Conservation (phyloP, 208 protist species). For the Endotrypanum monterogeii region DNA sequence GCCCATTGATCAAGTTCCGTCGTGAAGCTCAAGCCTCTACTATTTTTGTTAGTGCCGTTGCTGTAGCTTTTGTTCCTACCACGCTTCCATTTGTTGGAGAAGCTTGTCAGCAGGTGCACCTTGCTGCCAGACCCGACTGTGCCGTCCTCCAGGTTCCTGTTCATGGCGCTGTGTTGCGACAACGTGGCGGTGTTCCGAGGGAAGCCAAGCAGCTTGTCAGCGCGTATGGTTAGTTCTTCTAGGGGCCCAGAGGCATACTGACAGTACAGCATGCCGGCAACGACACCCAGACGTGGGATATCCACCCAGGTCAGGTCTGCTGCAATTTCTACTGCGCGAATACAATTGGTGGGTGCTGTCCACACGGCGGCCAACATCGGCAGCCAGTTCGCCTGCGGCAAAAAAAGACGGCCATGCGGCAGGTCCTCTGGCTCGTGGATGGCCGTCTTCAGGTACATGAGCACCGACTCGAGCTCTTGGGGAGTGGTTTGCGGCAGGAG, state of each 20-base stretch:
- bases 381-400: constrained; percentile 69
- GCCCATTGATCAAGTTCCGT: constrained; percentile 36
- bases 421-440: constrained; percentile 60
- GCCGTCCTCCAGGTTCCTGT: background rate
- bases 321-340: constrained; percentile 46
- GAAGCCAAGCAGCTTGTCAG: constrained; percentile 41
- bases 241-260: constrained; percentile 37
- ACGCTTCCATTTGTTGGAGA: background rate
- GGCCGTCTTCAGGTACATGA: constrained; percentile 61
- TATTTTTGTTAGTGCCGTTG: constrained; percentile 9
- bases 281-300: constrained; percentile 67
- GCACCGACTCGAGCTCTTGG: constrained; percentile 41
- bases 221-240: constrained; percentile 42
- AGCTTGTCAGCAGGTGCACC: background rate
- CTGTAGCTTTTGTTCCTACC: constrained; percentile 1
- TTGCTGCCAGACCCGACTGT: background rate
- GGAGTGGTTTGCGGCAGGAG: constrained; percentile 59
- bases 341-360: constrained; percentile 48
- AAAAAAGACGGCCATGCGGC: constrained; percentile 42
- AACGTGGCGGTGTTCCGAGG: background rate
- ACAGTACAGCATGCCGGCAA: constrained; percentile 60
- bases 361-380: constrained; percentile 53
- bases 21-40: constrained; percentile 29
- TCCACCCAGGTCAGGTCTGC: constrained; percentile 42
- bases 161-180: background rate